Percentiles rank a stretch among this genome's conserved stretches.
Evolutionary conservation across 371 early-diverging fungal species (phyloP).

Genomic region (Actinomortierella wolfii): DNA sequence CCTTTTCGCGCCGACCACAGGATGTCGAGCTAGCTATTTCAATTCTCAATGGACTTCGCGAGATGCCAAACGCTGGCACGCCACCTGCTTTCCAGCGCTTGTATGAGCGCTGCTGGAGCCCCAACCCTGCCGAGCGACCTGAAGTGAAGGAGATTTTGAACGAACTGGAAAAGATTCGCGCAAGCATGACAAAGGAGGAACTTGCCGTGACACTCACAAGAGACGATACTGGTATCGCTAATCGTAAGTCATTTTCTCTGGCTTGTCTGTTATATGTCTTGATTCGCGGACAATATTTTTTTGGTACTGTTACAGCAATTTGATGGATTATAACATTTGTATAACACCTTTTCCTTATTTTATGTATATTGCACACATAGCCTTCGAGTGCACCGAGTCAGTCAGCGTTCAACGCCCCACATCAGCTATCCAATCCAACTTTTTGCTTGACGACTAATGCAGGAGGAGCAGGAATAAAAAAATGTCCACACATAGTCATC

Average conservation of each 20-base stretch:
- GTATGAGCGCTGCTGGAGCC: slow-evolving; percentile 45
- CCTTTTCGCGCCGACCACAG: slow-evolving; percentile 23
- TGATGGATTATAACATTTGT: neutral
- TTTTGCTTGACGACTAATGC: slow-evolving; percentile 3
- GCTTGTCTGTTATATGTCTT: neutral
- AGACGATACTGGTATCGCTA: slow-evolving; percentile 6
- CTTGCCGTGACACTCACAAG: slow-evolving; percentile 15
- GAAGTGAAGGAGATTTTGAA: slow-evolving; percentile 17
- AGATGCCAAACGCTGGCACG: slow-evolving; percentile 27
- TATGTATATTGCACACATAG: too few relatives aligned
- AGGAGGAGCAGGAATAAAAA: slow-evolving; percentile 1
- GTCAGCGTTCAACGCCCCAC: slow-evolving; percentile 28
- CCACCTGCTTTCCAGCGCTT: slow-evolving; percentile 33
- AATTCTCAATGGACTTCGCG: slow-evolving; percentile 44
- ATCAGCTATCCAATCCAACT: slow-evolving; percentile 22
- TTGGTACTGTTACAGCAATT: neutral
- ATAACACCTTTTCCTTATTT: neutral
- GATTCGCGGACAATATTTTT: neutral
- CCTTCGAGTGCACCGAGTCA: slow-evolving; percentile 18
- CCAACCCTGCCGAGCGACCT: slow-evolving; percentile 29
- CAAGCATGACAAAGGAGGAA: slow-evolving; percentile 19
- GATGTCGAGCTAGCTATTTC: slow-evolving; percentile 34
- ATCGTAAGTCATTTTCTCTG: slow-evolving; percentile 15
- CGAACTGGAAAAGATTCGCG: slow-evolving; percentile 17
- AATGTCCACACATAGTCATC: too few relatives aligned